Evolutionary conservation across 2,329 filamentous ascomycete species (phyloP).

Genomic region (Eutypa lata): DNA sequence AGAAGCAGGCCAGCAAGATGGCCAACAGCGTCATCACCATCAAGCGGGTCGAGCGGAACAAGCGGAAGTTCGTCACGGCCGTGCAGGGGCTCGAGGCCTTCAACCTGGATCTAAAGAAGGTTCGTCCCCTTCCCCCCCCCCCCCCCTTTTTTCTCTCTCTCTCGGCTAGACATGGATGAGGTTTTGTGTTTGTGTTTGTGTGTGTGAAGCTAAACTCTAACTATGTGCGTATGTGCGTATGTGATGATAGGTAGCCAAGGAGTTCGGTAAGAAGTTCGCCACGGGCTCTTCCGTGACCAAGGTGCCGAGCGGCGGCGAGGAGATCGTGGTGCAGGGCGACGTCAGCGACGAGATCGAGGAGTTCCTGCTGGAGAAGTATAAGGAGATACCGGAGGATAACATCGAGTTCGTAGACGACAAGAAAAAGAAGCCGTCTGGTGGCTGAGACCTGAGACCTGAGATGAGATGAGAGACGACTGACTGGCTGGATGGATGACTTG

Average conservation of each 20-base stretch:
- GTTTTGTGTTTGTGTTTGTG: too few relatives aligned
- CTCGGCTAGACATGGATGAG: too few relatives aligned
- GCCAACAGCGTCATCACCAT: constrained; percentile 81
- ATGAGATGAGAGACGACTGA: too few relatives aligned
- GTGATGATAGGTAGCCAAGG: constrained; percentile 63
- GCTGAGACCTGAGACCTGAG: too few relatives aligned
- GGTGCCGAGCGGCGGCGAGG: constrained; percentile 78
- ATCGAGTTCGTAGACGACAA: constrained; percentile 94
- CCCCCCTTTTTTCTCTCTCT: too few relatives aligned
- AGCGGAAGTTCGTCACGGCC: constrained; percentile 93
- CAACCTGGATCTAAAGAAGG: constrained; percentile 89
- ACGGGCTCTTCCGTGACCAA: constrained; percentile 93
- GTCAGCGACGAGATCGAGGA: constrained; percentile 93
- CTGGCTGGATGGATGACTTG: too few relatives aligned
- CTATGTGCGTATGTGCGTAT: too few relatives aligned
- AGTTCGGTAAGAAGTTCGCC: constrained; percentile 97
- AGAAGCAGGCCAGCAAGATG: constrained; percentile 77
- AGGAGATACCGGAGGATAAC: constrained; percentile 89
- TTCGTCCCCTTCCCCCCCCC: too few relatives aligned
- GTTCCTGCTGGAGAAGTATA: constrained; percentile 84
- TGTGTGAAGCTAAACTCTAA: too few relatives aligned
- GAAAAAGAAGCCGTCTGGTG: constrained; percentile 61
- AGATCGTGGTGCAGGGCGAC: constrained; percentile 97
- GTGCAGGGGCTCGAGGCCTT: constrained; percentile 89
- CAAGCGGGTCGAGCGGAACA: constrained; percentile 97